Conservation (phyloP, 345 rosid species). For the Lepidium sativum region DNA sequence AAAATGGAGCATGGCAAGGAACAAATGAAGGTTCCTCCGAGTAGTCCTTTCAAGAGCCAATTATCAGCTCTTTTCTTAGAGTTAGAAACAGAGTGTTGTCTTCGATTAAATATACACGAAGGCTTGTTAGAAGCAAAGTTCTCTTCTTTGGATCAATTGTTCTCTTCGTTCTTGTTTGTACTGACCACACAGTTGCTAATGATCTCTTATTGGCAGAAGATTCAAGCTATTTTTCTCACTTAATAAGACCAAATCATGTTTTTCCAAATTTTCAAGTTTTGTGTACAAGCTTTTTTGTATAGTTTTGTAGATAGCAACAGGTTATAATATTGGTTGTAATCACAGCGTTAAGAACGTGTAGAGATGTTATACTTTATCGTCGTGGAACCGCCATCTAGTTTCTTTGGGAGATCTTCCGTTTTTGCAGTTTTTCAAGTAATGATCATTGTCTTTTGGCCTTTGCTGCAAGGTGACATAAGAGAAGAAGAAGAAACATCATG, state of each 20-base stretch:
- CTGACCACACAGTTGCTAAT: not conserved
- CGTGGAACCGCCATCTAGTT: constrained; percentile 99
- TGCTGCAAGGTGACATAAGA: constrained; percentile 42
- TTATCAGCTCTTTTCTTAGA: not conserved
- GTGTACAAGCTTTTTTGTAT: not conserved
- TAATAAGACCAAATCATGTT: not conserved
- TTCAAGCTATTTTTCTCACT: not conserved
- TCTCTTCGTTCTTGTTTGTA: constrained; percentile 18
- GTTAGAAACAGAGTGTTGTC: constrained; percentile 11
- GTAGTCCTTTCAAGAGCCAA: not conserved
- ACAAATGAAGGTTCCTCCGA: constrained; percentile 2
- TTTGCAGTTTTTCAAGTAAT: constrained; percentile 88
- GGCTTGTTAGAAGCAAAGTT: constrained; percentile 11
- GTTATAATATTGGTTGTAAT: constrained; percentile 1
- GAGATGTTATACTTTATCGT: constrained; percentile 65
- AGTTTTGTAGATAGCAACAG: constrained; percentile 14
- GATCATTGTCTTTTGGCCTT: constrained; percentile 95
- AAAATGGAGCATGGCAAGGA: constrained; percentile 2
- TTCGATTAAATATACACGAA: not conserved
- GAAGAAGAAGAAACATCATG: not conserved
- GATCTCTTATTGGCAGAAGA: not conserved
- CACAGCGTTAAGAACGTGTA: not conserved
- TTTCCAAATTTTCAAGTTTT: not conserved
- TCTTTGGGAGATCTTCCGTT: constrained; percentile 96
- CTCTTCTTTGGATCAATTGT: constrained; percentile 2